Conservation (phyloP, 1,284 basidiomycete species). For the Malassezia yamatoensis region DNA sequence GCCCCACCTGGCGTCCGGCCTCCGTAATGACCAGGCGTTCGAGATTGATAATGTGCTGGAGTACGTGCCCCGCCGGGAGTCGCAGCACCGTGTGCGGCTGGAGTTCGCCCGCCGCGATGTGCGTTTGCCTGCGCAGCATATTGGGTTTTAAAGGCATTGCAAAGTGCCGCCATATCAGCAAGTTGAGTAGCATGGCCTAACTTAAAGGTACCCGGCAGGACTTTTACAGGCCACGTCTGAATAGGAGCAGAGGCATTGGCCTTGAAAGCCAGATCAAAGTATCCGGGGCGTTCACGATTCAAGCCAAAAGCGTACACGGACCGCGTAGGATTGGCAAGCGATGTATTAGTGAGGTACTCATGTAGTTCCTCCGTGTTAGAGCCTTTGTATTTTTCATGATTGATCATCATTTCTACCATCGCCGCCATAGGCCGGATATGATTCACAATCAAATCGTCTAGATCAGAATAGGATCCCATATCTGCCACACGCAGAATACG, state of each 20-base stretch:
- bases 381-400: slow-evolving; percentile 89
- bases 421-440: slow-evolving; percentile 90
- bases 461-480: slow-evolving; percentile 74
- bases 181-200: slow-evolving; percentile 40
- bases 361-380: slow-evolving; percentile 69
- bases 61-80: slow-evolving; percentile 22
- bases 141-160: slow-evolving; percentile 48
- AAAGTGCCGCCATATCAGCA: slow-evolving; percentile 38
- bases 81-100: slow-evolving; percentile 23
- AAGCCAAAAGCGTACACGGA: slow-evolving; percentile 93
- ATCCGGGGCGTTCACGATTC: slow-evolving; percentile 78
- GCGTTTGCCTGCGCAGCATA: slow-evolving; percentile 35
- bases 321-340: slow-evolving; percentile 83
- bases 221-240: slow-evolving; percentile 48
- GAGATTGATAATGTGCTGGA: slow-evolving; percentile 6
- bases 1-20: slow-evolving; percentile 13
- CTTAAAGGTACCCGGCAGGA: slow-evolving; percentile 43
- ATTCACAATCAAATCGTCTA: slow-evolving; percentile 95
- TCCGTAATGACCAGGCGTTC: slow-evolving; percentile 15
- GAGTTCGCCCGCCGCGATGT: slow-evolving; percentile 30
- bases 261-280: slow-evolving; percentile 87
- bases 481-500: slow-evolving; percentile 66
- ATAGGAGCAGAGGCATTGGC: slow-evolving; percentile 55
- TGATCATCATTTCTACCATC: slow-evolving; percentile 87
- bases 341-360: slow-evolving; percentile 36